A percentile compares a stretch with the other conserved stretches of the same genome.
phyloP scores from a whole-genome alignment of 176 grass and related monocot species.

The Carex myosuroides region DNA sequence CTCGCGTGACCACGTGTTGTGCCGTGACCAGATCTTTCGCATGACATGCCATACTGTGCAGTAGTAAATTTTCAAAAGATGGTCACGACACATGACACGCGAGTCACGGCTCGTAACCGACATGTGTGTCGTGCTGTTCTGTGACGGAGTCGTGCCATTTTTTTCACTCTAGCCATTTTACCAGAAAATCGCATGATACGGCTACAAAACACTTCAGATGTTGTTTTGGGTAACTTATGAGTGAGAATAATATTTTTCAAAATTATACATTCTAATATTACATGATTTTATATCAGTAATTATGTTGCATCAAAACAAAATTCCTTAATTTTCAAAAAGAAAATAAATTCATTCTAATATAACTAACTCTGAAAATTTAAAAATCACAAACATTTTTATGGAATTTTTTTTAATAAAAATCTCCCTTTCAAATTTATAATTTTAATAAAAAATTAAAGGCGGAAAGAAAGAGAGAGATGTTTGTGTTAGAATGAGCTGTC shows the following conservation, averaged over 20 bases:
- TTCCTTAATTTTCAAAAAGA: no score
- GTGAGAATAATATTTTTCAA: not conserved
- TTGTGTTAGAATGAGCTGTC: constrained; percentile 25
- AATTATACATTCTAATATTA: not conserved
- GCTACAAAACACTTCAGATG: not conserved
- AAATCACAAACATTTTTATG: not conserved
- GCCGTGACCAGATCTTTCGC: no score
- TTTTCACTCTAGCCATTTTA: not conserved
- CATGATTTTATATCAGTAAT: not conserved
- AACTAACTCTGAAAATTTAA: not conserved
- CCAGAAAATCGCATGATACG: not conserved
- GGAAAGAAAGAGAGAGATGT: not conserved
- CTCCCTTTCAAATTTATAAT: not conserved
- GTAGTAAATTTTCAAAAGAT: no score
- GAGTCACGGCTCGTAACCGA: no score
- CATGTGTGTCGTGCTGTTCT: no score
- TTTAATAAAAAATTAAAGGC: not conserved
- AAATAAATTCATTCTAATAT: not conserved
- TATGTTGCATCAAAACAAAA: not conserved
- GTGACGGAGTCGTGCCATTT: no score
- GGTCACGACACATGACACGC: no score
- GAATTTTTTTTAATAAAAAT: no score
- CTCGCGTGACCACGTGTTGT: no score
- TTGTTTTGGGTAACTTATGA: not conserved
- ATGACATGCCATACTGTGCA: no score